Base-by-base conservation (phyloP, 139 green algal genomes). In the Coccomyxa sp. region DNA sequence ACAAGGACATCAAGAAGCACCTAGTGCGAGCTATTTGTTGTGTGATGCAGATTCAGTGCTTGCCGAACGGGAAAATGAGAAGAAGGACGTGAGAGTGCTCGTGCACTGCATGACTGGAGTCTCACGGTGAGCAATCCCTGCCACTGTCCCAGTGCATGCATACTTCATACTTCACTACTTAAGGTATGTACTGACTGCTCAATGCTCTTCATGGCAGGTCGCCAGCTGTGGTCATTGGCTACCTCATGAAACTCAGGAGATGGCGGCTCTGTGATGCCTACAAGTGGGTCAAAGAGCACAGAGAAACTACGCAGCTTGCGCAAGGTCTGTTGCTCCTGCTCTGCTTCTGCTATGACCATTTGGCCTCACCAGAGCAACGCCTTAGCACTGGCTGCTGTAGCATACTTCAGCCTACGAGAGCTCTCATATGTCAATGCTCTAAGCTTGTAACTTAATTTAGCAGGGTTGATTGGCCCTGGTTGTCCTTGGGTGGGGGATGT, bases 221-320 rank as follows among this genome's bases (percentile, higher is more conserved):
- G 10, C 83, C 85, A 71, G 68, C 81, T n/a, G 80, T 91, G 3
- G 87, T 92, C 1, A 93, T 97, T 13, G 92, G 84, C 0, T 98
- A 96, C 87, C 83, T 98, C 10, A 98, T 98, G 95, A 90, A 93
- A 63, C 79, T 89, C 63, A 88, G 90, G 16, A 83, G 85, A 21
- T 97, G 92, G 94, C 83, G 90, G 32, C 85, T 98, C 75, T 83
- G 86, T 28, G 93, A 98, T 80, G 92, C 87, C 67, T 97, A 93
- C 81, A 89, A 91, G 78, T 96, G 93, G 90, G 92, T 98, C 23
- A 94, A 92, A 83, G 93, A 97, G 77, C 89, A 91, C 68, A 88
- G 91, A 59, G 83, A 83, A 0, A 77, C 16, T 15, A 87, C 92
- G 16, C 83, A 92, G 77, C 88, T 95, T 63, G 87, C 84, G 23